Percentiles rank a stretch among this genome's conserved stretches.
Evolutionary conservation across 306 rosid genomes (phyloP).

Genomic region (Begonia loranthoides): DNA sequence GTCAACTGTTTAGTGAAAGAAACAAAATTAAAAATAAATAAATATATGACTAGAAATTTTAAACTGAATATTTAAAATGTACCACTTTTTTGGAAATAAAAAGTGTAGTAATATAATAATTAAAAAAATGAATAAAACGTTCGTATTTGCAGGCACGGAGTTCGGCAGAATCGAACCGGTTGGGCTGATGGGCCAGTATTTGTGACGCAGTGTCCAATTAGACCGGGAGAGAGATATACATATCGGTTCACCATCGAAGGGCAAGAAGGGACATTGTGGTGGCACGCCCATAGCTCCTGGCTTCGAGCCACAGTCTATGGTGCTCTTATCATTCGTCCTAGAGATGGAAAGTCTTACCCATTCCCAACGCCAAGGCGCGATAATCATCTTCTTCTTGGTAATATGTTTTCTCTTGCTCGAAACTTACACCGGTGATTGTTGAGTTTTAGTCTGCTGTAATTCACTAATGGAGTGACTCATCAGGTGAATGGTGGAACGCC

Average conservation of each 20-base stretch:
- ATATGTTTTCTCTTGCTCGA: no score
- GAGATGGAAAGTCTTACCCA: slow-evolving; percentile 54
- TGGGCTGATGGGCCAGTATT: slow-evolving; percentile 99
- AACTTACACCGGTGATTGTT: no score
- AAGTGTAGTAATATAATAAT: no score
- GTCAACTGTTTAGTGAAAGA: no score
- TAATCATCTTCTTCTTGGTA: slow-evolving; percentile 62
- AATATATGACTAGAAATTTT: no score
- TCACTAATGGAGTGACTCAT: slow-evolving; percentile 1
- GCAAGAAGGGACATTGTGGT: slow-evolving; percentile 96
- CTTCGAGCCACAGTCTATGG: slow-evolving; percentile 87
- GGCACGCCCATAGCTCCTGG: slow-evolving; percentile 99
- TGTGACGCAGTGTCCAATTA: slow-evolving; percentile 91
- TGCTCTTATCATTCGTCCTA: slow-evolving; percentile 66
- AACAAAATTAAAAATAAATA: no score
- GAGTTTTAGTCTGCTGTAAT: no score
- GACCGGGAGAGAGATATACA: slow-evolving; percentile 74
- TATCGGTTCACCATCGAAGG: slow-evolving; percentile 65
- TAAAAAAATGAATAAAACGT: no score
- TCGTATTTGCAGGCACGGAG: slow-evolving; percentile 51
- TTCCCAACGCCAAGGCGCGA: slow-evolving; percentile 62
- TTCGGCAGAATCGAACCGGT: slow-evolving; percentile 74
- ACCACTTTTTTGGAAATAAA: no score
- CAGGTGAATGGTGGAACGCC: slow-evolving; percentile 96
- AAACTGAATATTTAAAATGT: no score